These are phyloP conservation scores for Hyphopichia fennica DNA, from an alignment of 1,139 yeast species.

Conservation along the genomic window DNA sequence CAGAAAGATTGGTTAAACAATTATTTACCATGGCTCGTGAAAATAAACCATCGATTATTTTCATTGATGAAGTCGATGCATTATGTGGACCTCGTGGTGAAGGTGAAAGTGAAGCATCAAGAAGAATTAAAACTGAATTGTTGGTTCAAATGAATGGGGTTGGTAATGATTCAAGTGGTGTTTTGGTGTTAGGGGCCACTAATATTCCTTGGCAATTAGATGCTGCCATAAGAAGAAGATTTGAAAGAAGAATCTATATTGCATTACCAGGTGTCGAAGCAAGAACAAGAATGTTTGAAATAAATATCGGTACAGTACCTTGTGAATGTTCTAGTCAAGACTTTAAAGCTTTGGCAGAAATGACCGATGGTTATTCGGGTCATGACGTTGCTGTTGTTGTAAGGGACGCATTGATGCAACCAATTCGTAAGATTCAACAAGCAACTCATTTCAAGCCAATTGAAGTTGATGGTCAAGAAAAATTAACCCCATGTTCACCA, in stretches of 20 bases:
- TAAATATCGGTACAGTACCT: slow-evolving; percentile 89
- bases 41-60: slow-evolving; percentile 90
- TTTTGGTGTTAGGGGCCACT: slow-evolving; percentile 94
- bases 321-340: slow-evolving; percentile 76
- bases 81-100: slow-evolving; percentile 98
- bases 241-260: slow-evolving; percentile 92
- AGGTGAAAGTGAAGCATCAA: slow-evolving; percentile 94
- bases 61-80: slow-evolving; percentile 98
- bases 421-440: slow-evolving; percentile 90
- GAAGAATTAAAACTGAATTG: slow-evolving; percentile 94
- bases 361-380: slow-evolving; percentile 98
- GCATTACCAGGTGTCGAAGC: slow-evolving; percentile 93
- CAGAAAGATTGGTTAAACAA: slow-evolving; percentile 92
- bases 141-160: slow-evolving; percentile 99
- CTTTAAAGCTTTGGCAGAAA: slow-evolving; percentile 74
- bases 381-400: slow-evolving; percentile 97
- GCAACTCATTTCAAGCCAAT: slow-evolving; percentile 91
- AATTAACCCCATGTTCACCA: slow-evolving; percentile 92
- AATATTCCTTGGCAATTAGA: slow-evolving; percentile 99
- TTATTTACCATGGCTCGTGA: slow-evolving; percentile 95
- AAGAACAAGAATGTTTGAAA: slow-evolving; percentile 88
- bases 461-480: slow-evolving; percentile 34
- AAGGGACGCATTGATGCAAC: slow-evolving; percentile 97
- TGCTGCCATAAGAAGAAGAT: slow-evolving; percentile 95
- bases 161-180: slow-evolving; percentile 92